Evolutionary conservation across 169 alveolate genomes (phyloP).

Genomic region (Besnoitia besnoiti): DNA sequence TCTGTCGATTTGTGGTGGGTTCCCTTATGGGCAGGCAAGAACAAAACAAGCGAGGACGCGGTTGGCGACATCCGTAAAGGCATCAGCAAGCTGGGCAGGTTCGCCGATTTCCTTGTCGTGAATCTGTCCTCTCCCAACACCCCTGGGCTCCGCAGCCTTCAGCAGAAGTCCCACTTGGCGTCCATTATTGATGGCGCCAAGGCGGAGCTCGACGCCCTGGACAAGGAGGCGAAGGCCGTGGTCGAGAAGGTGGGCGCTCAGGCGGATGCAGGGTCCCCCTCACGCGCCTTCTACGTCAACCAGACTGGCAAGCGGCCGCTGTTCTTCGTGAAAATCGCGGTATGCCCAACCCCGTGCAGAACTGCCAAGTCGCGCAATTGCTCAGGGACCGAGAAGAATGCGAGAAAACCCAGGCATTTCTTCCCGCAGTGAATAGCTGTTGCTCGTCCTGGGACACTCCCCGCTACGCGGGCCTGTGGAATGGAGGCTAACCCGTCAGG

Average conservation of each 20-base stretch:
- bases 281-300: not conserved
- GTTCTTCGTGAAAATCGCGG: conserved; percentile 71
- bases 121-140: conserved; percentile 89
- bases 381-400: too few relatives aligned
- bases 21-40: conserved; percentile 64
- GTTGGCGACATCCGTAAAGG: conserved; percentile 76
- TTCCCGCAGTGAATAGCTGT: too few relatives aligned
- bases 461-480: too few relatives aligned
- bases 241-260: not conserved
- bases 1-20: not conserved
- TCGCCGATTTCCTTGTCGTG: conserved; percentile 83
- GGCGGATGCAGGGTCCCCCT: not conserved
- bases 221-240: conserved; percentile 6
- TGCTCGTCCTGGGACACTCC: too few relatives aligned
- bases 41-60: conserved; percentile 77
- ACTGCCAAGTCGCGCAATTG: not conserved
- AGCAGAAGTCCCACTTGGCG: conserved; percentile 75
- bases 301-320: conserved; percentile 61
- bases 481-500: too few relatives aligned
- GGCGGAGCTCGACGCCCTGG: conserved; percentile 71
- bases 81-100: conserved; percentile 77
- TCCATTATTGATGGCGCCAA: conserved; percentile 74
- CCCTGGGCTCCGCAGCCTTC: conserved; percentile 83
- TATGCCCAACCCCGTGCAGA: conserved; percentile 39
- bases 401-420: too few relatives aligned